Percentiles rank a stretch among this genome's conserved stretches.
Evolutionary conservation across 2,329 filamentous ascomycete genomes (phyloP).

Genomic region (Sporothrix brasiliensis): DNA sequence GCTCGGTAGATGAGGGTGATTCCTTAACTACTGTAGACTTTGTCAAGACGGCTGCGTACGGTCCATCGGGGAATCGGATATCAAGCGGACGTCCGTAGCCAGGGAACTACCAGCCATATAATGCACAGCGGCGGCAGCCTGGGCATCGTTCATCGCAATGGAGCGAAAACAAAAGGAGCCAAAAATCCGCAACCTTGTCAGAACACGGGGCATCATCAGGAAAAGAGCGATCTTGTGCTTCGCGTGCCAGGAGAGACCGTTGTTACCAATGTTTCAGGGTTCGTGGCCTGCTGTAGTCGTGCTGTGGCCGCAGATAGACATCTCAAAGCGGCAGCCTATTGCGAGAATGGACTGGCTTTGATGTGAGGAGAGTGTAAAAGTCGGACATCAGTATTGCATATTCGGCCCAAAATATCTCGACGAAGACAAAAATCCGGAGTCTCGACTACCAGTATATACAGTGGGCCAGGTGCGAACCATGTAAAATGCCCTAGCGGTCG

Average conservation of each 20-base stretch:
- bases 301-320: neutral
- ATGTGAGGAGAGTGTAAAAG: slow-evolving; percentile 11
- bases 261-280: neutral
- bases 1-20: neutral
- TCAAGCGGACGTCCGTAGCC: slow-evolving; percentile 18
- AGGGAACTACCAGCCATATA: neutral
- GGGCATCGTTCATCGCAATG: slow-evolving; percentile 16
- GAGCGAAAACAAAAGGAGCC: neutral
- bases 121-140: slow-evolving; percentile 7
- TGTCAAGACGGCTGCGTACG: neutral
- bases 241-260: slow-evolving; percentile 17
- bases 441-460: neutral
- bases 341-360: neutral
- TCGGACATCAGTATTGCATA: neutral
- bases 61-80: slow-evolving; percentile 17
- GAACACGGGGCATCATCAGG: too few species aligned
- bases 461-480: neutral
- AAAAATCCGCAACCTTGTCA: neutral
- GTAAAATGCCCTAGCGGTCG: neutral
- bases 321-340: slow-evolving; percentile 11
- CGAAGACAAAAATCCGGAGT: neutral
- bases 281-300: neutral
- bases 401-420: neutral
- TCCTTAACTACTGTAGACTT: neutral
- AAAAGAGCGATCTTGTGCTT: slow-evolving; percentile 3